Percentiles rank a stretch among this genome's conserved stretches.
Evolutionary conservation across 78 protist species (phyloP).

Genomic region (Paulinella micropora): DNA sequence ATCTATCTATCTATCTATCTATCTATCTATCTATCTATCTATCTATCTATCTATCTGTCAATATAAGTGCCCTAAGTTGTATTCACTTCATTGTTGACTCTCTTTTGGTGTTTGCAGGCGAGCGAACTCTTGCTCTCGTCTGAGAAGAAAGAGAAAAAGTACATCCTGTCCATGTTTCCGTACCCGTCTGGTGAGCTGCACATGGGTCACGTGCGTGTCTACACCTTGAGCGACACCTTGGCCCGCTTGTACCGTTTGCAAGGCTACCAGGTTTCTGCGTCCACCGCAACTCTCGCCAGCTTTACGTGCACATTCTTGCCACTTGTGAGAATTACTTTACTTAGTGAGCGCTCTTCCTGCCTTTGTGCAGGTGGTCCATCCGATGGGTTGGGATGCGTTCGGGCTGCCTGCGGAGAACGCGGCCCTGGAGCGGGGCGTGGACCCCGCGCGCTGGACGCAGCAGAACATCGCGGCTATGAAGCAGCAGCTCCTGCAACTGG

Average conservation of each 20-base stretch:
- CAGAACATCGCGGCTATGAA: constrained; percentile 24
- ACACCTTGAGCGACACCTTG: constrained; percentile 30
- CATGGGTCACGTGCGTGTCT: constrained; percentile 38
- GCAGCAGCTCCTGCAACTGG: constrained; percentile 25
- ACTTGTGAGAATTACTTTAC: too few relatives aligned
- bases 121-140: too few relatives aligned
- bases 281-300: too few relatives aligned
- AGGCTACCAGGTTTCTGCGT: constrained; percentile 30
- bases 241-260: constrained; percentile 34
- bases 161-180: constrained; percentile 40
- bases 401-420: constrained; percentile 38
- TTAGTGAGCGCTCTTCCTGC: too few relatives aligned
- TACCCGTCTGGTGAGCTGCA: constrained; percentile 39
- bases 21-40: too few relatives aligned
- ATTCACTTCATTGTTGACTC: too few relatives aligned
- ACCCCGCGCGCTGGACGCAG: constrained; percentile 20
- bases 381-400: constrained; percentile 30
- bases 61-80: too few relatives aligned
- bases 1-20: too few relatives aligned
- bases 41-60: too few relatives aligned
- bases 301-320: too few relatives aligned
- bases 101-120: too few relatives aligned
- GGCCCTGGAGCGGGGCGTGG: constrained; percentile 15
- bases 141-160: constrained; percentile 12
- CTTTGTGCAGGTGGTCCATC: neutral